Percentiles rank a stretch among this genome's conserved stretches.
Evolutionary conservation across 1,139 yeast genomes (phyloP).

Genomic region (Candida sp.): DNA sequence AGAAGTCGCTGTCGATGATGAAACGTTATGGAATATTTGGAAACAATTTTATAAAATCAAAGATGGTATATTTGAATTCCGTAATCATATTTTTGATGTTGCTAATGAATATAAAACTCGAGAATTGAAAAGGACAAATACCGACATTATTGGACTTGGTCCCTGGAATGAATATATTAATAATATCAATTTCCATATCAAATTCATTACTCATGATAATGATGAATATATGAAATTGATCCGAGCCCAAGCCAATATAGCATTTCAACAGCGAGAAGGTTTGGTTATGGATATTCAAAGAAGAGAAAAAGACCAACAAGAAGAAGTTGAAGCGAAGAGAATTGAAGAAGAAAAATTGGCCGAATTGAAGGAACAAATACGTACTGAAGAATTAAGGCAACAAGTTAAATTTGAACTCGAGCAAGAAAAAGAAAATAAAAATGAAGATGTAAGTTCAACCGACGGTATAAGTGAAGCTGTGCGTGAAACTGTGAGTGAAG

Average conservation of each 20-base stretch:
- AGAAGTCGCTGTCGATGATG: slow-evolving; percentile 26
- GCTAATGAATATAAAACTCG: slow-evolving; percentile 32
- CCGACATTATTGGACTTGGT: slow-evolving; percentile 37
- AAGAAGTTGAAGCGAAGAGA: slow-evolving; percentile 5
- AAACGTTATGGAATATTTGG: slow-evolving; percentile 62
- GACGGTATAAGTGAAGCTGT: neutral
- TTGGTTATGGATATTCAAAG: slow-evolving; percentile 11
- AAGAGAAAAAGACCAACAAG: slow-evolving; percentile 4
- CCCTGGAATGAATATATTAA: slow-evolving; percentile 50
- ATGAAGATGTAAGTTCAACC: neutral
- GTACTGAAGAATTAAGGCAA: neutral
- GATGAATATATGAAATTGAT: slow-evolving; percentile 68
- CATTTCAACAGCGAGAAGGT: slow-evolving; percentile 70
- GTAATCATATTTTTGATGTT: slow-evolving; percentile 55
- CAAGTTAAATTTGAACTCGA: slow-evolving; percentile 3
- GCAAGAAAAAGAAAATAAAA: neutral
- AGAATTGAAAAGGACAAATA: slow-evolving; percentile 8
- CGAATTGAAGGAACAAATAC: slow-evolving; percentile 2
- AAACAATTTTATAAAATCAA: slow-evolving; percentile 60
- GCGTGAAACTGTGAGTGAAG: neutral
- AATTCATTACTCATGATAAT: slow-evolving; percentile 61
- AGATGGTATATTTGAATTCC: slow-evolving; percentile 46
- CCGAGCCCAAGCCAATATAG: slow-evolving; percentile 79
- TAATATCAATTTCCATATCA: slow-evolving; percentile 59
- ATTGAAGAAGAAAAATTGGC: neutral